Conservation (phyloP, 2,329 filamentous ascomycete genomes). For the Xylaria polymorpha region DNA sequence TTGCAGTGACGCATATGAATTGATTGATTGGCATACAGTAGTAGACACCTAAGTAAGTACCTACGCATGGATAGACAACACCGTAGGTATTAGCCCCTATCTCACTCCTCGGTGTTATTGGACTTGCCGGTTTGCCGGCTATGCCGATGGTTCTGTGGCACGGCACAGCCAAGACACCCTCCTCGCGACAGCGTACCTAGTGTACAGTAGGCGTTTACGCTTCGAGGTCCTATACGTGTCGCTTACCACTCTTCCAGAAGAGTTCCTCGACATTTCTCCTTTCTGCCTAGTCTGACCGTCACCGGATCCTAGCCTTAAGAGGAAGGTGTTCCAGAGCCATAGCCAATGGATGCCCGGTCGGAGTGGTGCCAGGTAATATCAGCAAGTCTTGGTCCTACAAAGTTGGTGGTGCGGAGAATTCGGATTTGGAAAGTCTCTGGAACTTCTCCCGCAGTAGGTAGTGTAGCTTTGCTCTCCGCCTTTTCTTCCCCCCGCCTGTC, state of each 20-base stretch:
- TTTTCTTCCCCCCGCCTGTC: not conserved
- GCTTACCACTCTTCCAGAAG: conserved; percentile 33
- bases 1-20: not conserved
- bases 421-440: conserved; percentile 31
- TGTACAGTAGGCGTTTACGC: no score
- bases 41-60: no score
- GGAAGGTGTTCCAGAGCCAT: conserved; percentile 28
- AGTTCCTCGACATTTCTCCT: conserved; percentile 35
- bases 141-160: conserved; percentile 20
- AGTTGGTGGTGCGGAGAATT: conserved; percentile 28
- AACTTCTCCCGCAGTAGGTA: conserved; percentile 9
- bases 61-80: not conserved
- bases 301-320: conserved; percentile 14
- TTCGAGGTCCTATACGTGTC: not conserved
- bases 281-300: conserved; percentile 23
- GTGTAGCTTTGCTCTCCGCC: not conserved
- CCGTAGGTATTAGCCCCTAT: conserved; percentile 6
- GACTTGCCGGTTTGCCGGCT: conserved; percentile 20
- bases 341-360: conserved; percentile 3
- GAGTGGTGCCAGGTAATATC: conserved; percentile 24
- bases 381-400: conserved; percentile 27
- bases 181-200: not conserved
- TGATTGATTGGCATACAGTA: conserved; percentile 4
- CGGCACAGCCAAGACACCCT: conserved; percentile 16
- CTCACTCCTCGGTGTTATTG: conserved; percentile 16